A percentile compares a stretch with the other conserved stretches of the same genome.
phyloP scores from a whole-genome alignment of 768 basidiomycete species.

The Boletus sensibilis region DNA sequence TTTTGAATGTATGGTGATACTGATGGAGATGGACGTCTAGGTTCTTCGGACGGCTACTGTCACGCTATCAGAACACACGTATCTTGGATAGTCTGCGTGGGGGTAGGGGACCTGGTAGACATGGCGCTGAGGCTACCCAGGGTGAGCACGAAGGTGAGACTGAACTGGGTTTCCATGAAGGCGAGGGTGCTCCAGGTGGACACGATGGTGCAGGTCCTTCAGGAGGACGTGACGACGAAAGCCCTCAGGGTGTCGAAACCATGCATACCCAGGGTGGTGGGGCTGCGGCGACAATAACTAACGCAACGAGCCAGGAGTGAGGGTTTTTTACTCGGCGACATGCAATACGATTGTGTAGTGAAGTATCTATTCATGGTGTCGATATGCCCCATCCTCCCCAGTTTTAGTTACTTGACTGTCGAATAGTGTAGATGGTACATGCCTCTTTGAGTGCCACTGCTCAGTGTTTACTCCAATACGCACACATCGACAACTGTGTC shows the following conservation, averaged over 20 bases:
- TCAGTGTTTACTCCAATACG: neutral
- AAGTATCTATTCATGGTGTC: neutral
- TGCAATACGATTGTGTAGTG: neutral
- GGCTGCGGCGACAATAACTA: neutral
- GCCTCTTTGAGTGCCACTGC: neutral
- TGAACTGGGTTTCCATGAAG: neutral
- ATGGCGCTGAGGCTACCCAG: no score
- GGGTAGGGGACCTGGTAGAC: neutral
- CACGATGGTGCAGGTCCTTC: neutral
- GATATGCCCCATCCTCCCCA: neutral
- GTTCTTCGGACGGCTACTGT: neutral
- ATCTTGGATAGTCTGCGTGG: slow-evolving; percentile 1
- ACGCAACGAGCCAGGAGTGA: neutral
- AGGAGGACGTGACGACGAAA: neutral
- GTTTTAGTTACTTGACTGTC: neutral
- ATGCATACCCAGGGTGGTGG: neutral
- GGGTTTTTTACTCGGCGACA: neutral
- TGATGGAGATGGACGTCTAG: slow-evolving; percentile 1
- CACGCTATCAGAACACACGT: neutral
- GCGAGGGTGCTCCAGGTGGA: neutral
- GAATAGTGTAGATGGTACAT: neutral
- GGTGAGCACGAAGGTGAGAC: neutral
- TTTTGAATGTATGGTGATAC: neutral
- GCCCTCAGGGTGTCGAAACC: neutral
- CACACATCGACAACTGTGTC: no score